Conservation (phyloP, 306 rosid species). For the Sphenostylis stenocarpa region DNA sequence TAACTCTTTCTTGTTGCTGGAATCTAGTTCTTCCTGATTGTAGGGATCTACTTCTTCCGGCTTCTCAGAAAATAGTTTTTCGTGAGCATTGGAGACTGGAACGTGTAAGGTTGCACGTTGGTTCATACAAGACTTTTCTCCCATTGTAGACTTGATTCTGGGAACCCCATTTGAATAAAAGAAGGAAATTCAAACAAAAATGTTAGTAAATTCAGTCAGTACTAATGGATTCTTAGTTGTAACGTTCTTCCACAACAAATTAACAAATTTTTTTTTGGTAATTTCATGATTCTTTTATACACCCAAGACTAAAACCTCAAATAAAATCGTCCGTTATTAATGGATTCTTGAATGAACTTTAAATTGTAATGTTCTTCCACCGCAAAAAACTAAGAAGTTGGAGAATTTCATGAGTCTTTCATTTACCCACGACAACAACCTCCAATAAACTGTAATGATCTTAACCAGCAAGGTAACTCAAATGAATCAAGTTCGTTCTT, state of each 20-base stretch:
- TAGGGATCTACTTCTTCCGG: not conserved
- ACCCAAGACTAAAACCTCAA: not conserved
- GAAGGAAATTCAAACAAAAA: not conserved
- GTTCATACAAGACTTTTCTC: too few relatives aligned
- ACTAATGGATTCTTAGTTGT: not conserved
- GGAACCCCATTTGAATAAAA: not conserved
- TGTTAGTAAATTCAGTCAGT: not conserved
- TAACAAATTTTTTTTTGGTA: too few relatives aligned
- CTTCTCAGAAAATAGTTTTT: too few relatives aligned
- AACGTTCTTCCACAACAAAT: not conserved
- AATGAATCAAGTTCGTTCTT: too few relatives aligned
- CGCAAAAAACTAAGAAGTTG: too few relatives aligned
- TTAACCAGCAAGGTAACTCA: too few relatives aligned
- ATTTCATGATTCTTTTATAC: not conserved
- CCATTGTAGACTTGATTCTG: not conserved
- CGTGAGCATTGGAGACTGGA: too few relatives aligned
- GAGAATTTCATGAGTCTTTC: too few relatives aligned
- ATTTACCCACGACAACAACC: too few relatives aligned
- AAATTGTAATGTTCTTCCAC: not conserved
- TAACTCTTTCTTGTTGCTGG: not conserved
- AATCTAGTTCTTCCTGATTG: not conserved
- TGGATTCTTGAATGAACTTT: not conserved
- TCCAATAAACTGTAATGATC: too few relatives aligned
- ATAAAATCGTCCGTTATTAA: not conserved
- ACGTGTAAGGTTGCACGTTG: too few relatives aligned